Percentiles rank a stretch among this genome's conserved stretches.
phyloP scores from a whole-genome alignment of 83 land plant genomes.

The Diphasiastrum complanatum region DNA sequence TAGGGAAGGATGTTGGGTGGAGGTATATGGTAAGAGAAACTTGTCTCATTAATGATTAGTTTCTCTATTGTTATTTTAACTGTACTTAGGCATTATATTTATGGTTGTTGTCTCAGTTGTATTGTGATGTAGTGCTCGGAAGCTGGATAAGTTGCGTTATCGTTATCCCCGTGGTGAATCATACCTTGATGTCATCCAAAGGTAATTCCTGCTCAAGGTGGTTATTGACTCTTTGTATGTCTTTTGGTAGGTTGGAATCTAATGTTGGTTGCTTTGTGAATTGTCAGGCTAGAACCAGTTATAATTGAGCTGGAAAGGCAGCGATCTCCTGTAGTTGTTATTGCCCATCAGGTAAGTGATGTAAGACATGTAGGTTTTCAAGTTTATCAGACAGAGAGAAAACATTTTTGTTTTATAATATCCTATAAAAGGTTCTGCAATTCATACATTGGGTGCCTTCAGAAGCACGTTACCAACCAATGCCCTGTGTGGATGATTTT shows the following conservation, averaged over 20 bases:
- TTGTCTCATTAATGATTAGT: no score
- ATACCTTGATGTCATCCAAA: constrained; percentile 95
- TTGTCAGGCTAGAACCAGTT: constrained; percentile 97
- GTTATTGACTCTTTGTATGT: background rate
- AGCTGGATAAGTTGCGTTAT: constrained; percentile 84
- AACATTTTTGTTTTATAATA: background rate
- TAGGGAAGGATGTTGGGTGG: no score
- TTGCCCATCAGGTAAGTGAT: constrained; percentile 76
- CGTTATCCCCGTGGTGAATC: constrained; percentile 99
- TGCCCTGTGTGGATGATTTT: no score
- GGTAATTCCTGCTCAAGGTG: constrained; percentile 33
- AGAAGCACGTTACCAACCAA: background rate
- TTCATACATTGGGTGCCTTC: background rate
- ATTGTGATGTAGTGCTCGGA: constrained; percentile 73
- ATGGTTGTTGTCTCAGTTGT: no score
- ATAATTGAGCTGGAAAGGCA: constrained; percentile 97
- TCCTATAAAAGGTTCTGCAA: background rate
- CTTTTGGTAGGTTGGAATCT: background rate
- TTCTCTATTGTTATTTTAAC: no score
- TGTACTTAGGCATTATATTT: no score
- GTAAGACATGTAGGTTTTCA: no score
- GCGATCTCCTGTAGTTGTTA: constrained; percentile 92
- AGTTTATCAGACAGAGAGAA: no score
- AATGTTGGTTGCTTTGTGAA: no score
- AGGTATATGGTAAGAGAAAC: no score